These are phyloP conservation scores for Globisporangium iwayamae DNA, from an alignment of 352 stramenopile species.

Conservation along the genomic window DNA sequence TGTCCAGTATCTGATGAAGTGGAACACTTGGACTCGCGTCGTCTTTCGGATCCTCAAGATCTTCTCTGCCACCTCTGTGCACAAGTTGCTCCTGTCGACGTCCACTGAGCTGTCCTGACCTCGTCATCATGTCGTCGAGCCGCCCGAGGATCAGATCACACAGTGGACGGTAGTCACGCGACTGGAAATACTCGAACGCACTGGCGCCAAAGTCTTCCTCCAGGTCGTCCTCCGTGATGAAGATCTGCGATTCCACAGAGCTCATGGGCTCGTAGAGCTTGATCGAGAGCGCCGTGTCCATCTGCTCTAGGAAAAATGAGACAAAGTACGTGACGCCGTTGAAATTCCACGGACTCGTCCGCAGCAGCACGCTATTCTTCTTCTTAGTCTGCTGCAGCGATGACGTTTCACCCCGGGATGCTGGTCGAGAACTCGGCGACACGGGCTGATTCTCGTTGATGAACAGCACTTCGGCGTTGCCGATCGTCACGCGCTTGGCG, in stretches of 20 bases:
- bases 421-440: slow-evolving; percentile 18
- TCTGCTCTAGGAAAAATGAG: slow-evolving; percentile 65
- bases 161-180: slow-evolving; percentile 43
- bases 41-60: not conserved
- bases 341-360: slow-evolving; percentile 68
- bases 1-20: no score
- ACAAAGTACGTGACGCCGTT: slow-evolving; percentile 69
- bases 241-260: slow-evolving; percentile 70
- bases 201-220: slow-evolving; percentile 47
- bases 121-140: slow-evolving; percentile 53
- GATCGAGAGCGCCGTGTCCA: slow-evolving; percentile 42
- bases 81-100: slow-evolving; percentile 6
- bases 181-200: slow-evolving; percentile 37
- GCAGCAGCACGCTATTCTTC: slow-evolving; percentile 32
- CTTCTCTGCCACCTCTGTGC: not conserved
- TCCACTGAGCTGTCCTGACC: slow-evolving; percentile 1
- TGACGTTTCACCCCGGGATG: slow-evolving; percentile 4
- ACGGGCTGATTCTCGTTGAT: slow-evolving; percentile 73
- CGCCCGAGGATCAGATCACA: slow-evolving; percentile 61
- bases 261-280: slow-evolving; percentile 81
- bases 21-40: not conserved
- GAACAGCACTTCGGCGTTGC: slow-evolving; percentile 59
- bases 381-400: slow-evolving; percentile 2
- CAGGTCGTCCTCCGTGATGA: slow-evolving; percentile 52
- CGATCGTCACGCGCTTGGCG: slow-evolving; percentile 59